Conservation (phyloP, 805 yeast species). For the Saturnispora quitensis region DNA sequence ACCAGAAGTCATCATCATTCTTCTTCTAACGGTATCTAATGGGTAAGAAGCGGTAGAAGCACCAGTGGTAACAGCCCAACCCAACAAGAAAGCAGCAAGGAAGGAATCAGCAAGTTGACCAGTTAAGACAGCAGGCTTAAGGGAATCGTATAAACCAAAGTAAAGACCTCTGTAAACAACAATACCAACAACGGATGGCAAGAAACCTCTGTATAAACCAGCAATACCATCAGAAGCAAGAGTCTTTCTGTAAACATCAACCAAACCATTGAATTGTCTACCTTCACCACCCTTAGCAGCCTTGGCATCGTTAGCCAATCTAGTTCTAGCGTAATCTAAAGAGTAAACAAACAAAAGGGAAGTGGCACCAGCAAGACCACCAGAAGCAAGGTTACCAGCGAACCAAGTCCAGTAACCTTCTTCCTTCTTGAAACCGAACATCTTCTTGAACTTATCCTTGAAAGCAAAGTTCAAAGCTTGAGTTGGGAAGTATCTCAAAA, state of each 20-base stretch:
- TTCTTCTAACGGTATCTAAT: constrained; percentile 98
- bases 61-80: constrained; percentile 98
- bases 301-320: constrained; percentile 98
- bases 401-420: constrained; percentile 91
- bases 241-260: constrained; percentile 95
- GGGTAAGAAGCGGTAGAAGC: constrained; percentile 99
- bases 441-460: constrained; percentile 92
- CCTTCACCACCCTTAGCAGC: constrained; percentile 67
- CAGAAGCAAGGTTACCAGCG: constrained; percentile 97
- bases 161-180: constrained; percentile 98
- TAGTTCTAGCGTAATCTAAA: constrained; percentile 96
- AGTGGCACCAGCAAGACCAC: constrained; percentile 98
- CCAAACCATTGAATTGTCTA: constrained; percentile 95
- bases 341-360: constrained; percentile 91
- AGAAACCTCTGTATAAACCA: constrained; percentile 99
- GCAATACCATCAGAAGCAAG: constrained; percentile 93
- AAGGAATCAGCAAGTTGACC: constrained; percentile 93
- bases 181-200: constrained; percentile 96
- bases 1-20: constrained; percentile 99
- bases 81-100: constrained; percentile 91
- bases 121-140: constrained; percentile 88
- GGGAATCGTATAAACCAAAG: constrained; percentile 96
- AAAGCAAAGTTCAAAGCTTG: constrained; percentile 98
- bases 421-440: constrained; percentile 96
- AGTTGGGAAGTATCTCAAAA: constrained; percentile 98